Conservation (phyloP, 2,329 filamentous ascomycete species). For the Ceratocystis harringtonii region DNA sequence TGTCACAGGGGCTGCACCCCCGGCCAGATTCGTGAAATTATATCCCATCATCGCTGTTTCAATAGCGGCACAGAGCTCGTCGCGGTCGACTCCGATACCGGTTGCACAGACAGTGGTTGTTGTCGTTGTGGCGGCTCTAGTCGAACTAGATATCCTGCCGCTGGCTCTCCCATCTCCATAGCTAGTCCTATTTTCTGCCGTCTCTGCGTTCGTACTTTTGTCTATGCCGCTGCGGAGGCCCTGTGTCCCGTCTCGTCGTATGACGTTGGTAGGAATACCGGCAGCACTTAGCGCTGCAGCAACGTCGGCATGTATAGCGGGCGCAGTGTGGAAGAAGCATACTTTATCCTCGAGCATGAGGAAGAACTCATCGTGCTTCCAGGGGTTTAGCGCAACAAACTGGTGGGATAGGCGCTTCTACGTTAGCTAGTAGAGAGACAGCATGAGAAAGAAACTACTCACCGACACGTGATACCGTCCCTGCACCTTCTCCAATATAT, state of each 20-base stretch:
- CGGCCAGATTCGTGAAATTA: slow-evolving; percentile 13
- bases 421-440: background rate
- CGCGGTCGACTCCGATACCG: background rate
- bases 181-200: too few relatives aligned
- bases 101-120: background rate
- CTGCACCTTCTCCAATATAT: slow-evolving; percentile 7
- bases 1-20: slow-evolving; percentile 11
- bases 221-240: background rate
- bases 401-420: background rate
- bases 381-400: slow-evolving; percentile 12
- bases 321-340: slow-evolving; percentile 19
- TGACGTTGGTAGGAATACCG: slow-evolving; percentile 19
- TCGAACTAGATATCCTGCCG: background rate
- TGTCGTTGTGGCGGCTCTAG: background rate
- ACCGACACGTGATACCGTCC: slow-evolving; percentile 12
- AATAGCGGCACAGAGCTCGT: slow-evolving; percentile 8
- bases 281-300: slow-evolving; percentile 19
- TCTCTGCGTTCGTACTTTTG: background rate
- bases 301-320: slow-evolving; percentile 16
- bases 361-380: slow-evolving; percentile 9
- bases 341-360: slow-evolving; percentile 18
- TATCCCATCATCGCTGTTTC: slow-evolving; percentile 14
- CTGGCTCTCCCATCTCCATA: background rate
- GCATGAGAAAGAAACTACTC: background rate
- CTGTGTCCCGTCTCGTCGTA: slow-evolving; percentile 18